Base-by-base conservation (phyloP, 352 stramenopile genomes). In the Phytophthora litchii region DNA sequence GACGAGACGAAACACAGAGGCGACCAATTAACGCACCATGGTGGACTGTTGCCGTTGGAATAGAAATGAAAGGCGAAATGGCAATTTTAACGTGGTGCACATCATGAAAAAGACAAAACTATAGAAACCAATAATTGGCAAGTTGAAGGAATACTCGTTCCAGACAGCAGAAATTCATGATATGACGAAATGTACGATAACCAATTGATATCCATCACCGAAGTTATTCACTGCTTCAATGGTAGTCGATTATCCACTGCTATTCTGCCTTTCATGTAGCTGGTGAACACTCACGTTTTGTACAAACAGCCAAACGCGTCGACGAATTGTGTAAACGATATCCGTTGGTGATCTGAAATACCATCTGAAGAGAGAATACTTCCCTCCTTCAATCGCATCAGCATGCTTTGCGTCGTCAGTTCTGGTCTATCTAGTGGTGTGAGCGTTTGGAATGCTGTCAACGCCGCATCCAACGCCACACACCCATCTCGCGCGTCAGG, bases 311-410 rank as follows among this genome's bases (percentile, higher is more conserved):
- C 27, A 43, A 78, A 80, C 21, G 60, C 54, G 29, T 67, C 36
- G 8, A 69, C 57, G 50, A 80, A 83, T 45, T 76, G 64, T 1
- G 34, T 13, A 34, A 83, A 83, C 1, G 48, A 49, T 20, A 76
- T 25, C 0, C 54, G 52, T 17, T 57, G 41, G 31, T 55, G 21
- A 1, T 54, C 42, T 13, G 12, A 42, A 5, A 21, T n/a, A 0
- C 25, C n/a, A 12, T 43, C 29, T 4, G 20, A n/a, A 1, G 49
- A 16, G 13, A 64, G 13, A 12, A 69, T 17, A 1, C 21, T 25
- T 12, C 20, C 60, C 14, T 60, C 13, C 11, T 60, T 16, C 3
- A 78, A 44, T 38, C 55, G 38, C n/a, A 20, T 3, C 1, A 45
- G 3, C 29, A 75, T 64, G 7, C 56, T 56, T 3, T 70, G 67